Percentiles rank a stretch among this genome's conserved stretches.
Evolutionary conservation across 371 early-diverging fungal genomes (phyloP).

Genomic region (Circinella umbellata): DNA sequence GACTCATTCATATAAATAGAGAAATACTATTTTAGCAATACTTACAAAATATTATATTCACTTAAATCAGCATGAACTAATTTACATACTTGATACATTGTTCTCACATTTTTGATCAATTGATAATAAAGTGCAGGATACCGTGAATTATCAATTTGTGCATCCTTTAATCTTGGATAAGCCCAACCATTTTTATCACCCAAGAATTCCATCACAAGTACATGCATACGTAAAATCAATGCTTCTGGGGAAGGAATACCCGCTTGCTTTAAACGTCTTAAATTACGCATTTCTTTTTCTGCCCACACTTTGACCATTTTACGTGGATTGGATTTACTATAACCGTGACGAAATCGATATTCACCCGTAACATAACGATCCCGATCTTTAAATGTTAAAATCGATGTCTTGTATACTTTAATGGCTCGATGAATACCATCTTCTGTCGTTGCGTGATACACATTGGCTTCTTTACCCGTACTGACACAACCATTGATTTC

Average conservation of each 20-base stretch:
- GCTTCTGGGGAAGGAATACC: constrained; percentile 98
- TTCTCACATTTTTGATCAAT: constrained; percentile 87
- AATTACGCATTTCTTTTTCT: constrained; percentile 99
- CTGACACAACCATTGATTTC: constrained; percentile 98
- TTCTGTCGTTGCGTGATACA: constrained; percentile 94
- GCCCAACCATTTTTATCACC: constrained; percentile 95
- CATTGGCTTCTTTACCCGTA: constrained; percentile 99
- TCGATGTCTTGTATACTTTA: constrained; percentile 99
- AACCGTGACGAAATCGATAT: constrained; percentile 96
- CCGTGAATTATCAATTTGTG: constrained; percentile 71
- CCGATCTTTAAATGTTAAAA: constrained; percentile 98
- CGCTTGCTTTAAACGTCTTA: constrained; percentile 89
- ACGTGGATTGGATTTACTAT: constrained; percentile 95
- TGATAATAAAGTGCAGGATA: constrained; percentile 88
- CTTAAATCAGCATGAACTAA: constrained; percentile 99
- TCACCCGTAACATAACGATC: constrained; percentile 99
- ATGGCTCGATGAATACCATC: constrained; percentile 88
- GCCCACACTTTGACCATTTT: constrained; percentile 99
- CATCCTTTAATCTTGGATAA: constrained; percentile 96
- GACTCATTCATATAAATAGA: too few species aligned
- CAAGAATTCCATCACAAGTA: constrained; percentile 97
- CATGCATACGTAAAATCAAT: constrained; percentile 93
- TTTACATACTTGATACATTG: constrained; percentile 94
- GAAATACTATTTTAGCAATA: too few species aligned
- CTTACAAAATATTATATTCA: constrained; percentile 98